Base-by-base conservation (phyloP, 257 asterid genomes). In the Ocimum tenuiflorum region DNA sequence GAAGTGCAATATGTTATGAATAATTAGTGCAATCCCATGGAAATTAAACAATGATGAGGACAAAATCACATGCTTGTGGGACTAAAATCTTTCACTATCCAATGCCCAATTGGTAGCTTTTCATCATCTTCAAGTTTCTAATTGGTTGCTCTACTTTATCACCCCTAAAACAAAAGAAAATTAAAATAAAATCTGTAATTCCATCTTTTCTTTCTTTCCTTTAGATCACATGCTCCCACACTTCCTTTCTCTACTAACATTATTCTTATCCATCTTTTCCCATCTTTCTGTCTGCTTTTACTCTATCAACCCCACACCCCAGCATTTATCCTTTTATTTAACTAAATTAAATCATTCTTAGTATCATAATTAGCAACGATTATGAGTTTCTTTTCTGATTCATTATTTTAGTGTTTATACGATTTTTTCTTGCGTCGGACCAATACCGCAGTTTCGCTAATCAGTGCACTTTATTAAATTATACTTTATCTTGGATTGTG, bases 221-320 rank as follows among this genome's bases (percentile, higher is more conserved):
- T 82, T 73, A 70, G 70, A 81, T 83, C 89, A 83, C 89, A 86
- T 81, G 94, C 86, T 75, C 79, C 82, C 79, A 63, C 65, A 15
- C 76, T 70, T 14, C 61, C 60, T 63, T 77, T 81, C 75, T 67
- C 73, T 69, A 59, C 68, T 71, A 39, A 59, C 68, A 79, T 69
- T 81, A 79, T 85, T 75, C 60, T 76, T 75, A 72, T 47, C n/a
- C n/a, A n/a, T n/a, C n/a, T n/a, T n/a, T n/a, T n/a, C n/a, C 45
- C 38, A 36, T 60, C 67, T 72, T 63, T 65, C 51, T 65, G 69
- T 72, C 79, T 74, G 53, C 72, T 73, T 75, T 68, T 73, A 63
- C 67, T 58, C 63, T 58, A 77, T 77, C 80, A 81, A 69, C 80
- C 68, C 79, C 83, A 71, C 74, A 64, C 56, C 15, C 60, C 48